Evolutionary conservation across 164 flowering plant species (phyloP).

Genomic region (Aristolochia californica): DNA sequence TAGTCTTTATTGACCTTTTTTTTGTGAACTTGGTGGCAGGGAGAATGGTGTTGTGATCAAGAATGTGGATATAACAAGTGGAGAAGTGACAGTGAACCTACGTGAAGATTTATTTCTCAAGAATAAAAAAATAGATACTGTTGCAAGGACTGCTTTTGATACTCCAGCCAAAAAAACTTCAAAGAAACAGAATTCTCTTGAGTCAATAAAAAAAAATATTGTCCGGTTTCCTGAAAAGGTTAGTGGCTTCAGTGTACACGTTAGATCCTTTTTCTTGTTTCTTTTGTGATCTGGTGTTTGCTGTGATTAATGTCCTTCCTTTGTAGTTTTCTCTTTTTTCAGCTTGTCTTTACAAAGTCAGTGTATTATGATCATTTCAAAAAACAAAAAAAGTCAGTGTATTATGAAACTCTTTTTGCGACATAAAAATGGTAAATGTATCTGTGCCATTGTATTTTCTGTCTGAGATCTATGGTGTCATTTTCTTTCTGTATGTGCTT

Average conservation of each 20-base stretch:
- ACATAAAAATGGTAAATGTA: too few relatives aligned
- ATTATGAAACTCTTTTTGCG: too few relatives aligned
- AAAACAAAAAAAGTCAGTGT: too few relatives aligned
- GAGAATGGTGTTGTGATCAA: conserved; percentile 64
- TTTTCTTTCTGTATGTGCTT: too few relatives aligned
- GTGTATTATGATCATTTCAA: too few relatives aligned
- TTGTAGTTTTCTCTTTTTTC: not conserved
- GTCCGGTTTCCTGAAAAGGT: conserved; percentile 9
- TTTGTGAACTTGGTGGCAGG: conserved; percentile 28
- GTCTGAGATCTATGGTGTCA: too few relatives aligned
- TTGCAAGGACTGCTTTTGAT: not conserved
- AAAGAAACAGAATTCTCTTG: conserved; percentile 5
- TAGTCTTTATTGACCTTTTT: too few relatives aligned
- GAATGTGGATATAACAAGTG: conserved; percentile 57
- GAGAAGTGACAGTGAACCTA: conserved; percentile 54
- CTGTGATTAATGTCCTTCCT: not conserved
- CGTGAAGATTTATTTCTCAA: conserved; percentile 9
- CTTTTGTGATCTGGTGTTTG: not conserved
- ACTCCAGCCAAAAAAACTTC: not conserved
- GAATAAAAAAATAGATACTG: not conserved
- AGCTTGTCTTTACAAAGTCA: not conserved
- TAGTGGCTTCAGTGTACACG: not conserved
- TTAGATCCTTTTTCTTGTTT: not conserved
- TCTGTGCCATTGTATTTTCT: too few relatives aligned
- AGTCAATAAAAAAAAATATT: conserved; percentile 5